Evolutionary conservation across 2,329 filamentous ascomycete species (phyloP).

Genomic region (Rutstroemia sp.): DNA sequence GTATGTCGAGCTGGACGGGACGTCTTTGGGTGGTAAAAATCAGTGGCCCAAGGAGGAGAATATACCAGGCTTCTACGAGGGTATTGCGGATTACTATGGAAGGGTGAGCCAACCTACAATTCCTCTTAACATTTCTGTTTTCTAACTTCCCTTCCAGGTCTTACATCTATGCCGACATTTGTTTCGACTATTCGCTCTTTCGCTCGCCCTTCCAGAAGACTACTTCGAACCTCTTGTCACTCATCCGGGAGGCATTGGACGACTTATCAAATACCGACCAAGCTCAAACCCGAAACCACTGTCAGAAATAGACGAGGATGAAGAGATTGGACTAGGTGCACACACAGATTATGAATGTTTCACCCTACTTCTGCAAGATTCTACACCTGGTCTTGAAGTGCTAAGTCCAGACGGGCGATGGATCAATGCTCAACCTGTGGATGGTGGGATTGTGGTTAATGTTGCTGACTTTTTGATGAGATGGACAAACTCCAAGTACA

Average conservation of each 20-base stretch:
- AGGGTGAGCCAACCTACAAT: conserved; percentile 12
- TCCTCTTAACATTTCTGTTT: not conserved
- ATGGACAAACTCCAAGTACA: conserved; percentile 46
- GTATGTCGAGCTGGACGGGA: conserved; percentile 28
- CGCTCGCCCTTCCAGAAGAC: conserved; percentile 34
- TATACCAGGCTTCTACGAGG: conserved; percentile 26
- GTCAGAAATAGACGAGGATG: conserved; percentile 22
- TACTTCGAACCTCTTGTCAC: conserved; percentile 35
- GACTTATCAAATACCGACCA: conserved; percentile 43
- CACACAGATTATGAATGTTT: conserved; percentile 51
- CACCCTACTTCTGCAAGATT: conserved; percentile 47
- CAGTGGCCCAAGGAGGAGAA: conserved; percentile 25
- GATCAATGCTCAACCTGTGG: conserved; percentile 37
- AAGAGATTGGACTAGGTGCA: conserved; percentile 34
- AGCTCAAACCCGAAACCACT: conserved; percentile 27
- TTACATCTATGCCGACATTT: conserved; percentile 33
- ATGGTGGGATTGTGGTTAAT: conserved; percentile 44
- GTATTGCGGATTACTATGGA: conserved; percentile 26
- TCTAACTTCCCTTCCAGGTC: conserved; percentile 13
- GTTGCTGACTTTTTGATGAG: conserved; percentile 41
- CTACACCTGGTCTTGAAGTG: conserved; percentile 44
- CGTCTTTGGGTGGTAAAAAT: conserved; percentile 19
- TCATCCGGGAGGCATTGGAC: conserved; percentile 38
- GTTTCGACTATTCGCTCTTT: conserved; percentile 33
- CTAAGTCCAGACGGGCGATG: conserved; percentile 39